Evolutionary conservation across 2,329 filamentous ascomycete genomes (phyloP).

Genomic region (Colletotrichum sp.): DNA sequence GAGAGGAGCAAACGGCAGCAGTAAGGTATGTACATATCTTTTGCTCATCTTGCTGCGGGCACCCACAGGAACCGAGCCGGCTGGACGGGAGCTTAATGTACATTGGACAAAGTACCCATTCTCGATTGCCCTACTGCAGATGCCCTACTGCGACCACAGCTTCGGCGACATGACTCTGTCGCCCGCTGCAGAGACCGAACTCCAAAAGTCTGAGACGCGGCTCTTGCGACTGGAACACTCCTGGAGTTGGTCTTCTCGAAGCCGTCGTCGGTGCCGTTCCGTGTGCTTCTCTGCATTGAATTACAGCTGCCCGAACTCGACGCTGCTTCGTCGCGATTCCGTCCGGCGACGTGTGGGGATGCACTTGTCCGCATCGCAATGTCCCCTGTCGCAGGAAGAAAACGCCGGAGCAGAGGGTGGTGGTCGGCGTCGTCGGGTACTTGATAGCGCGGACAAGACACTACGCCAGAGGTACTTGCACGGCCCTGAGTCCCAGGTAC

Average conservation of each 20-base stretch:
- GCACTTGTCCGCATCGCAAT: background rate
- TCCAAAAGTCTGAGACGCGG: background rate
- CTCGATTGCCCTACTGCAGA: background rate
- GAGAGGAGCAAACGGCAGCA: background rate
- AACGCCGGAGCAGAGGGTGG: background rate
- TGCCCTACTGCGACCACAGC: background rate
- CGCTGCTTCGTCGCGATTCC: background rate
- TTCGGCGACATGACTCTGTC: slow-evolving; percentile 1
- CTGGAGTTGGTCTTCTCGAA: background rate
- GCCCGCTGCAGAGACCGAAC: background rate
- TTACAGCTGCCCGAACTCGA: background rate
- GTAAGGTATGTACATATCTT: background rate
- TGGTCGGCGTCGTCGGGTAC: background rate
- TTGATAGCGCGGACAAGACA: background rate
- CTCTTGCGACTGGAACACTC: background rate
- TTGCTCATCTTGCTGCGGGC: background rate
- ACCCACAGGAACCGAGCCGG: slow-evolving; percentile 7
- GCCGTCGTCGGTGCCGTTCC: background rate
- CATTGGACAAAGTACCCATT: background rate
- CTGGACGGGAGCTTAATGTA: background rate
- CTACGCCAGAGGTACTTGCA: background rate
- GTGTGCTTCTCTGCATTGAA: background rate
- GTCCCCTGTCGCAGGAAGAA: background rate
- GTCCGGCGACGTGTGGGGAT: background rate
- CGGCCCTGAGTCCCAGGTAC: background rate